A percentile compares a stretch with the other conserved stretches of the same genome.
These are phyloP conservation scores for Aspergillus conjunctus DNA, from an alignment of 495 filamentous ascomycete species.

Conservation along the genomic window DNA sequence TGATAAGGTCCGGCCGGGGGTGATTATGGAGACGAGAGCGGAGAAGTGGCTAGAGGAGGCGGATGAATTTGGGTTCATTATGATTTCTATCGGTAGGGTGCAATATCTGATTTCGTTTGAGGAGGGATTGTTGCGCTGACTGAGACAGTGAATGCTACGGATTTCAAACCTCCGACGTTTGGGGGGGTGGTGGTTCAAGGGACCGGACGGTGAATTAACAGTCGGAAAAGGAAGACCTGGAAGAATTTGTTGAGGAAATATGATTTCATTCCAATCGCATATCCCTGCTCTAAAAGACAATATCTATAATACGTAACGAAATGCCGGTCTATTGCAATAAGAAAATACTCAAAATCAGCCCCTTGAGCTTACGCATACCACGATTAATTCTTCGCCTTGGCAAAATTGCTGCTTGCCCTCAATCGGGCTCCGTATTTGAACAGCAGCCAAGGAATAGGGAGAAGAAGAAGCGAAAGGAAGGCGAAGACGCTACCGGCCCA, in stretches of 20 bases:
- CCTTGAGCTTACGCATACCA: no score
- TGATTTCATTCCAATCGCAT: no score
- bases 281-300: no score
- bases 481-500: conserved; percentile 20
- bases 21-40: conserved; percentile 6
- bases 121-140: conserved; percentile 1
- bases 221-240: no score
- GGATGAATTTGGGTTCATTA: conserved; percentile 19
- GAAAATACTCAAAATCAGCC: no score
- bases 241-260: no score
- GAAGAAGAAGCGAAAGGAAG: conserved; percentile 13
- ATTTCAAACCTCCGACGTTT: neutral
- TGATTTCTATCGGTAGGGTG: conserved; percentile 13
- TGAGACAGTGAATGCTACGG: conserved; percentile 16
- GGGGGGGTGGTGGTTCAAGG: no score
- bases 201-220: no score
- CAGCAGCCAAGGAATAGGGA: conserved; percentile 2
- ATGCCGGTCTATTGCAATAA: no score
- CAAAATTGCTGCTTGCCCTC: neutral
- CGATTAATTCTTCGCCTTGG: neutral
- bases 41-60: conserved; percentile 19
- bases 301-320: no score
- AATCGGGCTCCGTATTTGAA: neutral
- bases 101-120: neutral
- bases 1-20: conserved; percentile 25